Base-by-base conservation (phyloP, 1,284 basidiomycete species). In the Ustilago esculenta region DNA sequence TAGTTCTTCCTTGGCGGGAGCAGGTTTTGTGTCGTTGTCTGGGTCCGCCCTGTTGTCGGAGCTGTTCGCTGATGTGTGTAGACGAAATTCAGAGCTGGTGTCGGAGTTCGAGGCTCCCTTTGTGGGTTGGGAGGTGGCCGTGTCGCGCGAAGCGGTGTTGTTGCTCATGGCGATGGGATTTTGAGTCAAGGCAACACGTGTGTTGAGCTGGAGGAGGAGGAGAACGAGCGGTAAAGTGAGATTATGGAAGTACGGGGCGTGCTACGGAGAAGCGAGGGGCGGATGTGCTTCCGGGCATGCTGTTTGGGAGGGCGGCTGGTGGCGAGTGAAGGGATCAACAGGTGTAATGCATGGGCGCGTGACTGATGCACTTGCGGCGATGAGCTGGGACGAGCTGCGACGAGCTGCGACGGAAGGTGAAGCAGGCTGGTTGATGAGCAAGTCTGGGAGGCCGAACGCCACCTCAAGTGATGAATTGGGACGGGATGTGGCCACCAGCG, bases 1-100 rank as follows among this genome's bases (percentile, higher is more conserved):
- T 32, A 55, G 33, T 20, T 64, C 52, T 50, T 70, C 56, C 29
- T 48, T 58, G 7, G 40, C 37, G 5, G 27, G 1, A 20, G 15
- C 32, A 7, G n/a, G 7, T 14, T 47, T 50, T 33, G 58, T n/a
- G 23, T 63, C 60, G 25, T 34, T 36, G 41, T 60, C 58, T 15
- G 17, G 25, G 12, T 54, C 25, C 30, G 18, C 54, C 14, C 12
- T 47, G 35, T 20, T n/a, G 23, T 34, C 35, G 29, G 30, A 8
- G 24, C n/a, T 15, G n/a, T 20, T 15, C 27, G 43, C 5, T 8
- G 7, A 35, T 18, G 47, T 23, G 1, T n/a, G n/a, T n/a, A n/a
- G n/a, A n/a, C n/a, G n/a, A n/a, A n/a, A n/a, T n/a, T 54, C 60
- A 15, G 34, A 14, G 6, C 25, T 24, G 24, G 27, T 37, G 21